Evolutionary conservation across 148 eudicot species (phyloP).

Genomic region (Amaranthus hypochondriacus): DNA sequence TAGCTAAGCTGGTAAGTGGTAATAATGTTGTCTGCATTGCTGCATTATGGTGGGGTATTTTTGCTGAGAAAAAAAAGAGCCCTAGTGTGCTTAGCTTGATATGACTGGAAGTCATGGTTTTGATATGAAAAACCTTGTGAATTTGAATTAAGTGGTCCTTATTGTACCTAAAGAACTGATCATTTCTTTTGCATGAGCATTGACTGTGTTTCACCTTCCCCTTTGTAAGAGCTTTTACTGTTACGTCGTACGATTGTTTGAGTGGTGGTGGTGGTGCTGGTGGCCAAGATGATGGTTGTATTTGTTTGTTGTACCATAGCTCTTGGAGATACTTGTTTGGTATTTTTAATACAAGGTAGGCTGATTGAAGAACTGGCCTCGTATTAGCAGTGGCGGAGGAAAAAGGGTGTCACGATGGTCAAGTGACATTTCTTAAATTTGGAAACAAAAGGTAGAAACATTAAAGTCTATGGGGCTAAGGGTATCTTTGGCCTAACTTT

Average conservation of each 20-base stretch:
- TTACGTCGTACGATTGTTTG: too few relatives aligned
- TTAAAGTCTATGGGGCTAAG: too few relatives aligned
- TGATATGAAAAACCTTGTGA: background rate
- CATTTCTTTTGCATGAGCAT: slow-evolving; percentile 1
- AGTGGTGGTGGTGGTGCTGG: background rate
- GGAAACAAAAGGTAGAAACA: too few relatives aligned
- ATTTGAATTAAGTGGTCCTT: slow-evolving; percentile 6
- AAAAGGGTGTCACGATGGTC: too few relatives aligned
- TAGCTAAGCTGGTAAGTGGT: background rate
- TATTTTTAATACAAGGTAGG: background rate
- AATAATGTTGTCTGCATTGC: background rate
- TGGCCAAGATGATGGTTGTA: background rate
- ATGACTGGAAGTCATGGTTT: background rate
- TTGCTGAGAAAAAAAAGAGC: background rate
- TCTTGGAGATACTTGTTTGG: background rate
- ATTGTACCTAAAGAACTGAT: background rate
- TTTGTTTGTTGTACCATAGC: background rate
- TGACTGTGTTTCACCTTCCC: background rate
- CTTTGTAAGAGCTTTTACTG: background rate
- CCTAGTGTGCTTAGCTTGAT: background rate
- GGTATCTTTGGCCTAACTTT: too few relatives aligned
- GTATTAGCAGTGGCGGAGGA: too few relatives aligned
- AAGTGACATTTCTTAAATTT: too few relatives aligned
- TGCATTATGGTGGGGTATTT: background rate
- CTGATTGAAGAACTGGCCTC: too few relatives aligned